Conservation (phyloP, 2,329 filamentous ascomycete species). For the Simplicillium sp. region DNA sequence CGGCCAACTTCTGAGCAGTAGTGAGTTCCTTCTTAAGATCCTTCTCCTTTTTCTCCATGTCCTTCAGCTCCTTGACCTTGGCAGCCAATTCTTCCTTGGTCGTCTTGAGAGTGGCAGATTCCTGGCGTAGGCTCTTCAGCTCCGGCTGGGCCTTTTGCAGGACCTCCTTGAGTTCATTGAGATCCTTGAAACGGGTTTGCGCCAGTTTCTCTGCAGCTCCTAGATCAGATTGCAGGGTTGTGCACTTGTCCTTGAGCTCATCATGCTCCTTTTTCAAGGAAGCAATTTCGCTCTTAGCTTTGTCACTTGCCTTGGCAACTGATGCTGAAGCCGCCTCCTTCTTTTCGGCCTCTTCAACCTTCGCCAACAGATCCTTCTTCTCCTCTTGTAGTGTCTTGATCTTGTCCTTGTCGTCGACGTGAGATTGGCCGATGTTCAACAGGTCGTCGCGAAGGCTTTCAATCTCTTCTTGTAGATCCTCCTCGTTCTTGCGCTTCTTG, state of each 20-base stretch:
- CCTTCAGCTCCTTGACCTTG: constrained; percentile 52
- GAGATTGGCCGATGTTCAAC: constrained; percentile 68
- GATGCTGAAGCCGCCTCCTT: constrained; percentile 42
- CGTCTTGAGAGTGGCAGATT: constrained; percentile 64
- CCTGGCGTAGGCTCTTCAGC: constrained; percentile 66
- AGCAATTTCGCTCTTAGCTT: constrained; percentile 53
- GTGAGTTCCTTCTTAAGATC: constrained; percentile 69
- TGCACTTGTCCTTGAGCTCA: constrained; percentile 60
- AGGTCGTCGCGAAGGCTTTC: constrained; percentile 75
- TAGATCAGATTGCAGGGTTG: constrained; percentile 70
- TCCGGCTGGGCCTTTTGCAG: constrained; percentile 83
- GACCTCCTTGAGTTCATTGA: constrained; percentile 69
- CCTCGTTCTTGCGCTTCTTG: constrained; percentile 63
- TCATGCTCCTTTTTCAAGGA: constrained; percentile 46
- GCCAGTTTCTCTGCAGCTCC: constrained; percentile 80
- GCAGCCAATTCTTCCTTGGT: constrained; percentile 63
- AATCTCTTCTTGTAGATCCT: constrained; percentile 75
- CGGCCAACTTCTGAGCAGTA: constrained; percentile 57
- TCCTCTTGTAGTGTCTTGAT: constrained; percentile 62
- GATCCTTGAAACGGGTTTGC: constrained; percentile 77
- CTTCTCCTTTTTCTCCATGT: constrained; percentile 73
- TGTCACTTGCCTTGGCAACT: constrained; percentile 34
- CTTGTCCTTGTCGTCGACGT: constrained; percentile 73
- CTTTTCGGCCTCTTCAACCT: constrained; percentile 59
- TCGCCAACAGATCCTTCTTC: constrained; percentile 53